Evolutionary conservation across 1,284 basidiomycete genomes (phyloP).

Genomic region (Filobasidium uniguttulatum): DNA sequence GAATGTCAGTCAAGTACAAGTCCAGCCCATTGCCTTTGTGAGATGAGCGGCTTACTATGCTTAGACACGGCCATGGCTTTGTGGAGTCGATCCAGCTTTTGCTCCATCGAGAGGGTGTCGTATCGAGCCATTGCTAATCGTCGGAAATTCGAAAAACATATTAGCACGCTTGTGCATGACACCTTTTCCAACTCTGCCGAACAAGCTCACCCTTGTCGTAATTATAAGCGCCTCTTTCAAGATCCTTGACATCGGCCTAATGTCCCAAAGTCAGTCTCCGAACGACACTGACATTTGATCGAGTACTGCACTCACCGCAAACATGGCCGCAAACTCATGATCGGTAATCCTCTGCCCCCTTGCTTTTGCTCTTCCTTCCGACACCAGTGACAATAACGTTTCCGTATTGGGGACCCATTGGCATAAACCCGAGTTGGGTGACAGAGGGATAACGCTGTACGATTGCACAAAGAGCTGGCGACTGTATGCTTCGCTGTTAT

Average conservation of each 20-base stretch:
- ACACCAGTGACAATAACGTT: slow-evolving; percentile 25
- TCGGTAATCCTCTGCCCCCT: slow-evolving; percentile 21
- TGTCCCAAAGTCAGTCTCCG: too few species aligned
- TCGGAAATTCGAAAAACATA: too few species aligned
- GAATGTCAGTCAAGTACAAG: slow-evolving; percentile 8
- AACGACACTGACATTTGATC: too few species aligned
- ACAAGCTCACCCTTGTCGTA: slow-evolving; percentile 7
- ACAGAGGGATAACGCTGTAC: slow-evolving; percentile 25
- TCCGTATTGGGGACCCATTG: slow-evolving; percentile 32
- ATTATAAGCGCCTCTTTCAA: slow-evolving; percentile 7
- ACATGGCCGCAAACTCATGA: slow-evolving; percentile 26
- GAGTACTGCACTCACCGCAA: slow-evolving; percentile 26
- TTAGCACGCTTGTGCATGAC: too few species aligned
- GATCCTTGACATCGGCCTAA: slow-evolving; percentile 5
- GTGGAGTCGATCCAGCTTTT: slow-evolving; percentile 26
- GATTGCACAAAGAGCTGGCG: slow-evolving; percentile 24
- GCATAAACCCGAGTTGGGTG: slow-evolving; percentile 25
- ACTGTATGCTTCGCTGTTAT: slow-evolving; percentile 26
- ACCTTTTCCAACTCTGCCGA: too few species aligned
- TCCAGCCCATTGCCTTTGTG: neutral
- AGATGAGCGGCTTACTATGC: slow-evolving; percentile 20
- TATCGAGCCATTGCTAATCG: slow-evolving; percentile 22
- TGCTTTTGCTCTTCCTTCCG: slow-evolving; percentile 23
- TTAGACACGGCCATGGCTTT: slow-evolving; percentile 26
- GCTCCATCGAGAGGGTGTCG: slow-evolving; percentile 25